Percentiles rank a stretch among this genome's conserved stretches.
Conservation (phyloP, 2,329 filamentous ascomycete genomes). For the Fusarium foetens region DNA sequence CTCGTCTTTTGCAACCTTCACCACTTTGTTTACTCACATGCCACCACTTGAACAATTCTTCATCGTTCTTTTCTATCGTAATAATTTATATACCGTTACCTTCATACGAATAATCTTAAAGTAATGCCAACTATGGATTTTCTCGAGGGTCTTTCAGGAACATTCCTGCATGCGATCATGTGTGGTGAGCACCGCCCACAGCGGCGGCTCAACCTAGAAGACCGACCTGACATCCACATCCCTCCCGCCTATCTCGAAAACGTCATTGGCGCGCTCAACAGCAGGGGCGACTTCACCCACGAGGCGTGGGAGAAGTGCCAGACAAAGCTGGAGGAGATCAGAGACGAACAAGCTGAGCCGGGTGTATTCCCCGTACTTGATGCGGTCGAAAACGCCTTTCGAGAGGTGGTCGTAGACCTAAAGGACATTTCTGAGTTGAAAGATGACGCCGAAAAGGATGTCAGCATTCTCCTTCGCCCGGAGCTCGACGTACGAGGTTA, state of each 20-base stretch:
- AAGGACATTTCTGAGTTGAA: not conserved
- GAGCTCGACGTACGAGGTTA: not conserved
- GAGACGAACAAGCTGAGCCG: accelerated
- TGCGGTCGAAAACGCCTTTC: not conserved
- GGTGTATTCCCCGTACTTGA: not conserved
- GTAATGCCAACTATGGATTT: too few species aligned
- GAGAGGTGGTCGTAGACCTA: not conserved
- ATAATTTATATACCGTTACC: too few species aligned
- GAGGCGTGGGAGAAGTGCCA: not conserved
- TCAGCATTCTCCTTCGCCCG: not conserved
- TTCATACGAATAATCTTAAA: too few species aligned
- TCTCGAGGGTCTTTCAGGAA: too few species aligned
- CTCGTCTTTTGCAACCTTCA: not conserved
- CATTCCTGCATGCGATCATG: accelerated
- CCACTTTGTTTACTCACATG: not conserved
- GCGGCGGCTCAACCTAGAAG: too few species aligned
- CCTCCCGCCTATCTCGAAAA: accelerated
- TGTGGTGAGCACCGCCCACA: too few species aligned
- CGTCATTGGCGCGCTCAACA: accelerated
- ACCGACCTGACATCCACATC: accelerated
- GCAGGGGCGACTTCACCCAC: not conserved
- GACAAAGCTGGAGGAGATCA: not conserved
- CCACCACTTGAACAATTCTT: not conserved
- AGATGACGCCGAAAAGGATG: accelerated
- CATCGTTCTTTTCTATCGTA: too few species aligned